A percentile compares a stretch with the other conserved stretches of the same genome.
Conservation (phyloP, 495 filamentous ascomycete genomes). For the Pyrenula aspistea region DNA sequence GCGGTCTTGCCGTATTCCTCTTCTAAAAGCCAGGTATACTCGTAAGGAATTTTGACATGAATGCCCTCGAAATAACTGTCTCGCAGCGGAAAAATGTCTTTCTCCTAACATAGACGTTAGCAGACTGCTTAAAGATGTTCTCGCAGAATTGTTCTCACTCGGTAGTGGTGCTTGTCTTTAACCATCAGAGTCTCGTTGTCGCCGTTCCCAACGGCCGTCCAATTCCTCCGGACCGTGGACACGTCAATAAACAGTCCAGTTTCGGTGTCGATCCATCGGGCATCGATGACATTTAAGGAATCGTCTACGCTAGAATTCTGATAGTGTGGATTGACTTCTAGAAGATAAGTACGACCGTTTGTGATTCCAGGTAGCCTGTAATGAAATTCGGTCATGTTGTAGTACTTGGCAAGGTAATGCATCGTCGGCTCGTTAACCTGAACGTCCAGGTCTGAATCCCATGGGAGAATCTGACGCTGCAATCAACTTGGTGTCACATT, state of each 20-base stretch:
- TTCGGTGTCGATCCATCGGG: conserved; percentile 46
- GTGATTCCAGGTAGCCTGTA: conserved; percentile 31
- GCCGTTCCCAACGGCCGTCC: conserved; percentile 18
- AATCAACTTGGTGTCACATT: conserved; percentile 1
- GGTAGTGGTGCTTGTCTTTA: conserved; percentile 45
- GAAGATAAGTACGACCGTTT: conserved; percentile 34
- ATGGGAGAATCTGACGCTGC: conserved; percentile 39
- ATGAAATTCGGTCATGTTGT: conserved; percentile 51
- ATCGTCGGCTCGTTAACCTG: conserved; percentile 45
- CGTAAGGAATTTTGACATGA: conserved; percentile 62
- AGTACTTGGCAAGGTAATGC: conserved; percentile 43
- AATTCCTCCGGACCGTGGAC: conserved; percentile 40
- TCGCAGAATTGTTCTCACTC: conserved; percentile 21
- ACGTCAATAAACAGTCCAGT: conserved; percentile 55
- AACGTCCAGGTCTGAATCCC: conserved; percentile 52
- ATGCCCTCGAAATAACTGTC: conserved; percentile 69
- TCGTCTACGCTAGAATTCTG: conserved; percentile 32
- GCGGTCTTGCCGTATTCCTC: conserved; percentile 64
- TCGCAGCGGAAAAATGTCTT: conserved; percentile 68
- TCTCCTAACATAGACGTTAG: too few species aligned
- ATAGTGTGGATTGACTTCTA: conserved; percentile 52
- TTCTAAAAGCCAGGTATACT: conserved; percentile 57
- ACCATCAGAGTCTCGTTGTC: conserved; percentile 33
- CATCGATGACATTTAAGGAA: conserved; percentile 45
- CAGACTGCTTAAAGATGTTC: too few species aligned